Conservation (phyloP, 2,329 filamentous ascomycete species). For the Mycosphaerella sp. region DNA sequence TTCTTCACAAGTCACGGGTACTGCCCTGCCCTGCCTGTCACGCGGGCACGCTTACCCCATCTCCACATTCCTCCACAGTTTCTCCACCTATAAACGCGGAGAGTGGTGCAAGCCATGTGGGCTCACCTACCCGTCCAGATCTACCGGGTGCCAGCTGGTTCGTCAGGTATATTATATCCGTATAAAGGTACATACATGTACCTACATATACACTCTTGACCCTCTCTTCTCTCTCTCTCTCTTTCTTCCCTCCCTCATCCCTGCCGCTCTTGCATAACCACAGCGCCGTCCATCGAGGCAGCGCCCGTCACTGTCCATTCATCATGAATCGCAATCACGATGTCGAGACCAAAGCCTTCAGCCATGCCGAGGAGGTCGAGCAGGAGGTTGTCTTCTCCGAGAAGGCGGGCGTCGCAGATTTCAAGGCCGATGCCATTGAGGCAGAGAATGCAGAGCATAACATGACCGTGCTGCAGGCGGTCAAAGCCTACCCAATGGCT, state of each 20-base stretch:
- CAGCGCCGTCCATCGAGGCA: background rate
- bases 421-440: slow-evolving; percentile 51
- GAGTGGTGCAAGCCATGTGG: background rate
- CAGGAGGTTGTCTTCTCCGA: slow-evolving; percentile 1
- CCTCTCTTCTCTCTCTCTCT: too few species aligned
- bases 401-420: slow-evolving; percentile 32
- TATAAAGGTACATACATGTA: too few species aligned
- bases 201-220: too few species aligned
- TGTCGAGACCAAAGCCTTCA: background rate
- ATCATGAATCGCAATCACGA: background rate
- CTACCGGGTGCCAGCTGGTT: background rate
- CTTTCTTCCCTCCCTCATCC: background rate
- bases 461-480: slow-evolving; percentile 47
- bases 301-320: background rate
- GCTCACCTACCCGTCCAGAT: background rate
- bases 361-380: slow-evolving; percentile 6
- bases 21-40: too few species aligned
- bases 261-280: background rate
- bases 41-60: background rate
- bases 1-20: too few species aligned
- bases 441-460: slow-evolving; percentile 51
- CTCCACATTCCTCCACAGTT: background rate
- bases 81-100: background rate
- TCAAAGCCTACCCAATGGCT: slow-evolving; percentile 49
- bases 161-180: background rate